phyloP scores from a whole-genome alignment of 176 grass and related monocot genomes.

The Panicum miliaceum region DNA sequence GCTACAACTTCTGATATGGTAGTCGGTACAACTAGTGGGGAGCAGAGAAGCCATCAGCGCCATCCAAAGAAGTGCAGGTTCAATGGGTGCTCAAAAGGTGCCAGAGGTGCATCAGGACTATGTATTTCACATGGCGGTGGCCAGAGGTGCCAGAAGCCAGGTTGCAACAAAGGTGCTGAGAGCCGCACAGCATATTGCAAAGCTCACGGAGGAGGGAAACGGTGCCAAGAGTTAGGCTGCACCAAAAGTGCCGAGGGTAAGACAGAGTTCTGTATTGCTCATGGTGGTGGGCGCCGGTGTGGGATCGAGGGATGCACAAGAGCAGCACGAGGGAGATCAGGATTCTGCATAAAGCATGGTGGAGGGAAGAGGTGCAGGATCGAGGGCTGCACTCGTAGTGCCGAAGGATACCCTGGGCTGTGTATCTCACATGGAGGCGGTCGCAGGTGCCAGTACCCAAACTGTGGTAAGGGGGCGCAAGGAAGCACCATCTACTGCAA shows the following conservation, averaged over 20 bases:
- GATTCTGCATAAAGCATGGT: slow-evolving; percentile 82
- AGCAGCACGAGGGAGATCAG: slow-evolving; percentile 78
- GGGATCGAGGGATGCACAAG: slow-evolving; percentile 52
- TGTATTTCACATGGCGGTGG: slow-evolving; percentile 93
- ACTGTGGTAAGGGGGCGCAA: slow-evolving; percentile 76
- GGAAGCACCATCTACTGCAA: slow-evolving; percentile 90
- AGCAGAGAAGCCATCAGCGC: slow-evolving; percentile 56
- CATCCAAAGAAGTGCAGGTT: slow-evolving; percentile 91
- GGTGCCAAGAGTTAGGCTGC: slow-evolving; percentile 82
- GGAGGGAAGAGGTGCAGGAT: slow-evolving; percentile 84
- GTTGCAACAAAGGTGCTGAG: slow-evolving; percentile 90
- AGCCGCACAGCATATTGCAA: slow-evolving; percentile 85
- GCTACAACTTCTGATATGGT: slow-evolving; percentile 52
- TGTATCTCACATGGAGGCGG: slow-evolving; percentile 93
- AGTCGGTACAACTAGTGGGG: slow-evolving; percentile 19
- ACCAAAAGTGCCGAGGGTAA: slow-evolving; percentile 92
- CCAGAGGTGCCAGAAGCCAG: slow-evolving; percentile 81
- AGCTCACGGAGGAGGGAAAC: slow-evolving; percentile 82
- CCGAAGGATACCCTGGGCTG: slow-evolving; percentile 73
- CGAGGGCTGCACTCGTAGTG: slow-evolving; percentile 70
- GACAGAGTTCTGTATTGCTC: slow-evolving; percentile 89
- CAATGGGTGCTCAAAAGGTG: slow-evolving; percentile 83
- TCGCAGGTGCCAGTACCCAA: slow-evolving; percentile 69
- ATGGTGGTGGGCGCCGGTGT: slow-evolving; percentile 74
- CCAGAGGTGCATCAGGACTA: slow-evolving; percentile 77